A percentile compares a stretch with the other conserved stretches of the same genome.
Conservation (phyloP, 1,139 yeast genomes). For the Yamadazyma conglobata region DNA sequence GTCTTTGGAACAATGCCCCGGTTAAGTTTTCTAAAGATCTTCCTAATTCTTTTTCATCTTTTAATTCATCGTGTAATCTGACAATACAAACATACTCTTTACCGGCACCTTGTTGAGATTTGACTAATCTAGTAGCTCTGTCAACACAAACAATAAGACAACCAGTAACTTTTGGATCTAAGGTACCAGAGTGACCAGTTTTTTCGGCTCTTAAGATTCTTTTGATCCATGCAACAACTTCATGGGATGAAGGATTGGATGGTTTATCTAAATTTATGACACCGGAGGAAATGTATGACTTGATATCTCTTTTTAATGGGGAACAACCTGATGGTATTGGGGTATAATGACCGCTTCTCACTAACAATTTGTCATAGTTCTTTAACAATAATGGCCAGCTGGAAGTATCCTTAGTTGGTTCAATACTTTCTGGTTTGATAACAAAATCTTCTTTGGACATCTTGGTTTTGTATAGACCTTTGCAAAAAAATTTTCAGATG, state of each 20-base stretch:
- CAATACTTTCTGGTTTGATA: slow-evolving; percentile 86
- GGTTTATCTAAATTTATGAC: slow-evolving; percentile 97
- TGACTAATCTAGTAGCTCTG: slow-evolving; percentile 95
- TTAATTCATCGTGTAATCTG: slow-evolving; percentile 88
- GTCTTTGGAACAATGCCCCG: slow-evolving; percentile 98
- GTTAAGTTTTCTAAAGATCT: slow-evolving; percentile 90
- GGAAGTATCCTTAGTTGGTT: slow-evolving; percentile 81
- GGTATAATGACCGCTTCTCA: slow-evolving; percentile 94
- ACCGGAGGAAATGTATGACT: slow-evolving; percentile 88
- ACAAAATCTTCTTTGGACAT: slow-evolving; percentile 61
- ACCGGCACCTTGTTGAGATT: slow-evolving; percentile 99
- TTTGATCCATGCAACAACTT: slow-evolving; percentile 99
- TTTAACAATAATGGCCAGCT: slow-evolving; percentile 95
- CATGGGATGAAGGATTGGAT: slow-evolving; percentile 96
- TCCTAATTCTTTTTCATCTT: slow-evolving; percentile 86
- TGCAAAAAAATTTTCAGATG: slow-evolving; percentile 17
- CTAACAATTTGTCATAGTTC: slow-evolving; percentile 89
- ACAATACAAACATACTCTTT: slow-evolving; percentile 98
- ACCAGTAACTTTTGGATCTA: slow-evolving; percentile 98
- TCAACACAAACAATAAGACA: slow-evolving; percentile 97
- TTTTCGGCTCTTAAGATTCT: slow-evolving; percentile 92
- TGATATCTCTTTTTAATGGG: slow-evolving; percentile 90
- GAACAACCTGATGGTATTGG: slow-evolving; percentile 96
- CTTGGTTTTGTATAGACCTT: slow-evolving; percentile 13
- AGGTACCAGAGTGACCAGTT: slow-evolving; percentile 98